Evolutionary conservation across 352 stramenopile genomes (phyloP).

Genomic region (Phytopythium helicoides): DNA sequence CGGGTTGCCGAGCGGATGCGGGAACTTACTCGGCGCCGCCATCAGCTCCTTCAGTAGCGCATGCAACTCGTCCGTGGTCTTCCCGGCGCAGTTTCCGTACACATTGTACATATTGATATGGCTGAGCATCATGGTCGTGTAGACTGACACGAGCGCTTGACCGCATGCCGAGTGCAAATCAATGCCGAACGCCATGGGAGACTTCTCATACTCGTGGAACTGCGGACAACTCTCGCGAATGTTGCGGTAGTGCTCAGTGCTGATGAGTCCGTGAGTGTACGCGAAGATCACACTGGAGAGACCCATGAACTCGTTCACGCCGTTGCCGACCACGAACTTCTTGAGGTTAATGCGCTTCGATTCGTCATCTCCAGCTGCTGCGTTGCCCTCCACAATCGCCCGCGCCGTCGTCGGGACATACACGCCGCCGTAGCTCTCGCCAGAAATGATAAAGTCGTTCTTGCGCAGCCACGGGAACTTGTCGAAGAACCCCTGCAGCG

Average conservation of each 20-base stretch:
- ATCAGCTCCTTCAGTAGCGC: constrained; percentile 42
- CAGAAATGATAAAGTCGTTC: constrained; percentile 79
- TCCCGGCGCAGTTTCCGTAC: constrained; percentile 51
- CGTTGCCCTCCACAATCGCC: constrained; percentile 54
- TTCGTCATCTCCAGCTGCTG: constrained; percentile 6
- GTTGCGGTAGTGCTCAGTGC: constrained; percentile 56
- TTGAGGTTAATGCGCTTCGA: constrained; percentile 62
- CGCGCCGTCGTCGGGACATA: constrained; percentile 69
- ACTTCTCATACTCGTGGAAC: constrained; percentile 46
- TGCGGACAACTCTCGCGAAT: constrained; percentile 48
- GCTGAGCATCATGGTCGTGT: constrained; percentile 32
- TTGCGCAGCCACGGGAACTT: too few species aligned
- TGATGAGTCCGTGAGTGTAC: constrained; percentile 80
- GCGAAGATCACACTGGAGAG: constrained; percentile 68
- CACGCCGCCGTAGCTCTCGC: constrained; percentile 77
- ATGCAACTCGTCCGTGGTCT: constrained; percentile 41
- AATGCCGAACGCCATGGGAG: constrained; percentile 11
- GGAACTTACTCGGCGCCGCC: constrained; percentile 22
- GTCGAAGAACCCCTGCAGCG: too few species aligned
- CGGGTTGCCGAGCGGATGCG: constrained; percentile 70
- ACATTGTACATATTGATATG: constrained; percentile 73
- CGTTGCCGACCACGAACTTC: constrained; percentile 87
- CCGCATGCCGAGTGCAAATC: constrained; percentile 21
- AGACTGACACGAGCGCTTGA: constrained; percentile 20
- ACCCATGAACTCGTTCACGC: constrained; percentile 59